phyloP scores from a whole-genome alignment of 192 early-diverging fungal genomes.

The Chytriomyces sp. region DNA sequence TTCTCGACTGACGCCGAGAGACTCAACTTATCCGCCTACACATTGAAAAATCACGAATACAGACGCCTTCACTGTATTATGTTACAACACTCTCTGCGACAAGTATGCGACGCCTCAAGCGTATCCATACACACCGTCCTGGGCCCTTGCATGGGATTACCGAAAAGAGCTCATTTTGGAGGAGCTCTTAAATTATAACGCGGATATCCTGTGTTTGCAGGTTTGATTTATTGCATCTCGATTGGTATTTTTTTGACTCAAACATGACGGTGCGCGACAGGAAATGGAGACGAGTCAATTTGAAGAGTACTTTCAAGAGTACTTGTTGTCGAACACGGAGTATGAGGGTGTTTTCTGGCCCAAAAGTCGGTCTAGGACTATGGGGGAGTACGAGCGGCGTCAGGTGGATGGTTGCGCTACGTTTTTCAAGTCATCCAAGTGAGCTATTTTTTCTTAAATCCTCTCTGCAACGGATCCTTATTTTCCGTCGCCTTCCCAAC shows the following conservation, averaged over 20 bases:
- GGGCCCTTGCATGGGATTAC: slow-evolving; percentile 93
- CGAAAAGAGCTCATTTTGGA: slow-evolving; percentile 84
- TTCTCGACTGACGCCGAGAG: not conserved
- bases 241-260: not conserved
- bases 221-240: slow-evolving; percentile 40
- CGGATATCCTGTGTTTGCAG: slow-evolving; percentile 93
- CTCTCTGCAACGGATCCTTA: not conserved
- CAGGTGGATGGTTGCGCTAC: slow-evolving; percentile 95
- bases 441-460: slow-evolving; percentile 26
- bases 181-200: slow-evolving; percentile 82
- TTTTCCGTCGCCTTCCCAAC: not conserved
- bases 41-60: not conserved
- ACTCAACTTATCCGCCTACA: too few relatives aligned
- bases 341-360: slow-evolving; percentile 94
- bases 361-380: slow-evolving; percentile 92
- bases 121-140: slow-evolving; percentile 94
- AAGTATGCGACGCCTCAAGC: slow-evolving; percentile 84
- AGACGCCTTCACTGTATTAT: slow-evolving; percentile 89
- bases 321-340: slow-evolving; percentile 68
- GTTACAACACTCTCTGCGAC: slow-evolving; percentile 90
- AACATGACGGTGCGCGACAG: slow-evolving; percentile 38
- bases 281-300: slow-evolving; percentile 88
- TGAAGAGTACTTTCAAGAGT: slow-evolving; percentile 83
- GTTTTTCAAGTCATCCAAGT: slow-evolving; percentile 87
- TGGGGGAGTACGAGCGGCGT: slow-evolving; percentile 85